These are phyloP conservation scores for Suzukiozyma palmioleophila DNA, from an alignment of 1,139 yeast species.

Conservation along the genomic window DNA sequence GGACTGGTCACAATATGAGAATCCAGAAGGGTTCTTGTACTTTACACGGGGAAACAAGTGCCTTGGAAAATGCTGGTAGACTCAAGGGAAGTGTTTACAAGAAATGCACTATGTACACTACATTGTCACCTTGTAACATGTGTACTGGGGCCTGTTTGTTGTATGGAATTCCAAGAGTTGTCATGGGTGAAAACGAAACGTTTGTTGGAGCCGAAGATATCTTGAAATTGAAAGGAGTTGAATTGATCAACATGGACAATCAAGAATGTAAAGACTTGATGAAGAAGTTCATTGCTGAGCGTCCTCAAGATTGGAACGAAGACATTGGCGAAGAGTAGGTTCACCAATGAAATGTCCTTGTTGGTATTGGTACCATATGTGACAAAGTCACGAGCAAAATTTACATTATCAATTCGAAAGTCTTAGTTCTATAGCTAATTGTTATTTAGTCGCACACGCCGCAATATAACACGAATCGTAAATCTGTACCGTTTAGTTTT, in stretches of 20 bases:
- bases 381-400: not conserved
- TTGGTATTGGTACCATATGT: not conserved
- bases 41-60: slow-evolving; percentile 86
- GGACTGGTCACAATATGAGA: slow-evolving; percentile 86
- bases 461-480: not conserved
- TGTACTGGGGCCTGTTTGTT: slow-evolving; percentile 89
- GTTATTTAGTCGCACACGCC: too few relatives aligned
- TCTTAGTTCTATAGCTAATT: too few relatives aligned
- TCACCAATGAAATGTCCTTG: not conserved
- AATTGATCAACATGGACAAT: slow-evolving; percentile 64
- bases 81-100: slow-evolving; percentile 64
- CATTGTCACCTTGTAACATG: slow-evolving; percentile 91
- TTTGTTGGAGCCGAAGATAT: slow-evolving; percentile 77
- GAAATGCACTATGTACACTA: slow-evolving; percentile 79
- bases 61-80: slow-evolving; percentile 88
- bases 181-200: slow-evolving; percentile 80
- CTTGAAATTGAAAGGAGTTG: slow-evolving; percentile 62
- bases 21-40: slow-evolving; percentile 77
- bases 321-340: slow-evolving; percentile 63
- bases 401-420: not conserved
- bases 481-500: not conserved
- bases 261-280: slow-evolving; percentile 68
- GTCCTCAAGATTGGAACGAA: slow-evolving; percentile 83
- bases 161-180: slow-evolving; percentile 83
- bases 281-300: slow-evolving; percentile 70